phyloP scores from a whole-genome alignment of 192 early-diverging fungal genomes.

The Coemansia sp. region DNA sequence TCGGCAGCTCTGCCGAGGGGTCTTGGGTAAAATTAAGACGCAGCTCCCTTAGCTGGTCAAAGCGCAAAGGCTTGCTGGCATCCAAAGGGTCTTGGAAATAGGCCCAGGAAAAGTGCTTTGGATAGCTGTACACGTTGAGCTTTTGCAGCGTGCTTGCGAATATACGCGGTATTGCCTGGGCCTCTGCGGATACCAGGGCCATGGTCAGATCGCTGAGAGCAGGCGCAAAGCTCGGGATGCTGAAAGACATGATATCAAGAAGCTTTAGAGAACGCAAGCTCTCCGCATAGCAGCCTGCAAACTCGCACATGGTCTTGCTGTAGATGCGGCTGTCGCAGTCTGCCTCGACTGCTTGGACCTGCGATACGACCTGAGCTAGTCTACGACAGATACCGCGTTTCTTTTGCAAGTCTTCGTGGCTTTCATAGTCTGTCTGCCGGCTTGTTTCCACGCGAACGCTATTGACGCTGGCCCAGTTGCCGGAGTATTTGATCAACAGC shows the following conservation, averaged over 20 bases:
- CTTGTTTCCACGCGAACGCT: background rate
- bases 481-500: background rate
- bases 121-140: background rate
- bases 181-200: background rate
- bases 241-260: background rate
- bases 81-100: background rate
- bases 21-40: background rate
- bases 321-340: background rate
- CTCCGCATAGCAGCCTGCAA: background rate
- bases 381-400: background rate
- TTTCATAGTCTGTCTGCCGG: background rate
- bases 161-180: background rate
- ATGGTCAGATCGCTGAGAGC: background rate
- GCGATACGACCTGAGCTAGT: background rate
- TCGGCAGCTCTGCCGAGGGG: background rate
- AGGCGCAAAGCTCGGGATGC: conserved; percentile 2
- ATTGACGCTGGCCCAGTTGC: background rate
- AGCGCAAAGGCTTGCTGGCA: background rate
- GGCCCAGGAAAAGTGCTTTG: background rate
- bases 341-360: background rate
- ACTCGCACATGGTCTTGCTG: background rate
- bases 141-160: background rate
- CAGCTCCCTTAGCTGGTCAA: conserved; percentile 1
- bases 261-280: background rate
- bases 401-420: background rate